phyloP scores from a whole-genome alignment of 2,329 filamentous ascomycete species.

The Claviceps sp. region DNA sequence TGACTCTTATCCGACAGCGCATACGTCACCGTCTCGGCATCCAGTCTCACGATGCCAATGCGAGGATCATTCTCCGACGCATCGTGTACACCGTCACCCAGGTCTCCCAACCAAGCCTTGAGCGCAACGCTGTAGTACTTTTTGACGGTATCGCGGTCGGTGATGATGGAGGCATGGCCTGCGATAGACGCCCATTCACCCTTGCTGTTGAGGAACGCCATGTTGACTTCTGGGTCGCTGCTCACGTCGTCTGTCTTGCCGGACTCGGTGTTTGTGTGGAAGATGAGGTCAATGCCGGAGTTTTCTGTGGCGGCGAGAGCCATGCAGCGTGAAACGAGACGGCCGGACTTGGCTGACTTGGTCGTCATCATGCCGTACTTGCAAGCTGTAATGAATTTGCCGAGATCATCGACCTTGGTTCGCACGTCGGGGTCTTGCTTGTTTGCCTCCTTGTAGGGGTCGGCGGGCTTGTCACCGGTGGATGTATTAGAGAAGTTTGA shows the following conservation, averaged over 20 bases:
- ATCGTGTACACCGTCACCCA: conserved; percentile 72
- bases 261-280: conserved; percentile 84
- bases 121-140: conserved; percentile 63
- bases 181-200: conserved; percentile 82
- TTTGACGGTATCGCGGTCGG: conserved; percentile 52
- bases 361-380: conserved; percentile 92
- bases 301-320: conserved; percentile 69
- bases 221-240: conserved; percentile 61
- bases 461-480: conserved; percentile 49
- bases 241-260: conserved; percentile 75
- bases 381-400: conserved; percentile 53
- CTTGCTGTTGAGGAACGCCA: conserved; percentile 62
- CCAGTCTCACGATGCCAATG: conserved; percentile 68
- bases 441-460: conserved; percentile 70
- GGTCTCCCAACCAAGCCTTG: conserved; percentile 77
- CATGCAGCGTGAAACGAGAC: conserved; percentile 75
- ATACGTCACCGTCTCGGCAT: conserved; percentile 60
- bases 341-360: conserved; percentile 46
- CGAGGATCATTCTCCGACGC: conserved; percentile 70
- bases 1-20: conserved; percentile 49
- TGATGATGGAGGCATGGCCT: conserved; percentile 56
- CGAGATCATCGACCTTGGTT: conserved; percentile 64
- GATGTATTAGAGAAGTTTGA: conserved; percentile 37
- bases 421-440: conserved; percentile 50
- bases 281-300: conserved; percentile 69